These are phyloP conservation scores for Oryza glaberrima DNA, from an alignment of 176 grass and related monocot genomes.

Conservation along the genomic window DNA sequence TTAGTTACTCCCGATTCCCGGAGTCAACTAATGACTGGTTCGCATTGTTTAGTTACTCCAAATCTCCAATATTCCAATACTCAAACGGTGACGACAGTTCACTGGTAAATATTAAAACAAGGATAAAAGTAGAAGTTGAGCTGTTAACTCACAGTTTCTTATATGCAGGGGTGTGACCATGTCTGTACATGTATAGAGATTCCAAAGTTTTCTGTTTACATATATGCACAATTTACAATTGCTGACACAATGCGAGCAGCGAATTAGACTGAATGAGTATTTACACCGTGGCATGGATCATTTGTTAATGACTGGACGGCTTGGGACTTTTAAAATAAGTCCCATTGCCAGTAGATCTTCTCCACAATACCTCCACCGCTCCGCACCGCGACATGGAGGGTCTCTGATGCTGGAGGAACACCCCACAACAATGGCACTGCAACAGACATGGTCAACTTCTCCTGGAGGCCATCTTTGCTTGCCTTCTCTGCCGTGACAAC, in stretches of 20 bases:
- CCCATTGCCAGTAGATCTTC: slow-evolving; percentile 99
- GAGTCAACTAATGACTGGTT: neutral
- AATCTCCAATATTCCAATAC: neutral
- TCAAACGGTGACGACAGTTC: neutral
- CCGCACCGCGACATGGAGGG: slow-evolving; percentile 74
- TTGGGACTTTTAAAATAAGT: slow-evolving; percentile 64
- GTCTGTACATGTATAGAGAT: slow-evolving; percentile 40
- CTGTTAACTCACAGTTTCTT: slow-evolving; percentile 22
- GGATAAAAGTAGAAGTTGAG: neutral
- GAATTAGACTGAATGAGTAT: slow-evolving; percentile 51
- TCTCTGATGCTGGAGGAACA: slow-evolving; percentile 92
- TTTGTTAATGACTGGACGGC: slow-evolving; percentile 37
- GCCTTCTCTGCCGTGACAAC: slow-evolving; percentile 87
- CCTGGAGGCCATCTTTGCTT: slow-evolving; percentile 74
- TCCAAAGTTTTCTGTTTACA: neutral
- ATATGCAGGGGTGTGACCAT: slow-evolving; percentile 38
- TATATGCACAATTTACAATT: slow-evolving; percentile 29
- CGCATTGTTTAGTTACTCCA: neutral
- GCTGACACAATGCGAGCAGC: slow-evolving; percentile 42
- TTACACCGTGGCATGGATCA: slow-evolving; percentile 47
- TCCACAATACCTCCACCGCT: slow-evolving; percentile 94
- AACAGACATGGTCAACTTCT: slow-evolving; percentile 95
- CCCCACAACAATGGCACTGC: slow-evolving; percentile 93
- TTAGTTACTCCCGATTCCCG: neutral
- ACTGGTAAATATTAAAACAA: neutral